Percentiles rank a stretch among this genome's conserved stretches.
These are phyloP conservation scores for Pythium rhizo-oryzae DNA, from an alignment of 352 stramenopile species.

Conservation along the genomic window DNA sequence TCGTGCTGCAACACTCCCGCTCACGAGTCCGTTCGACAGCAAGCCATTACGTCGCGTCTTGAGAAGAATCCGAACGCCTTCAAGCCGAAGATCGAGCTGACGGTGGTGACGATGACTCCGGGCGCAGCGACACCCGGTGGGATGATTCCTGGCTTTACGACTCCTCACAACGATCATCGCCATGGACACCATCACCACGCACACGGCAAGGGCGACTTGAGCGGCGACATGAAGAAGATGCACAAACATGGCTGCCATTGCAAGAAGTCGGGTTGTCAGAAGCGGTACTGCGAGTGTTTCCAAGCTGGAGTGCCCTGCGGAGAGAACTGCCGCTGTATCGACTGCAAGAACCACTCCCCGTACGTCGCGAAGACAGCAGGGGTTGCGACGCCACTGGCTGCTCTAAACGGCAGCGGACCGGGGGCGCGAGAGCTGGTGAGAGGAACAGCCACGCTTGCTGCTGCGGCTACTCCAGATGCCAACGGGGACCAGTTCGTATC, in stretches of 20 bases:
- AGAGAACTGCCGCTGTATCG: conserved; percentile 90
- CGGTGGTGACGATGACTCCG: conserved; percentile 10
- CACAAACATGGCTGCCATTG: conserved; percentile 97
- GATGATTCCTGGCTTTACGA: conserved; percentile 19
- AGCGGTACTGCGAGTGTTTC: conserved; percentile 99
- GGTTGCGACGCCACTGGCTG: conserved; percentile 23
- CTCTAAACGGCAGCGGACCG: conserved; percentile 29
- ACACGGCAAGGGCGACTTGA: conserved; percentile 7
- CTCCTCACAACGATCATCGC: conserved; percentile 21
- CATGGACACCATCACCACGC: conserved; percentile 3
- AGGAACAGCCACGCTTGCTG: not conserved
- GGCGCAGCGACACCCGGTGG: not conserved
- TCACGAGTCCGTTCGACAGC: conserved; percentile 66
- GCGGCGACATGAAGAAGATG: conserved; percentile 58
- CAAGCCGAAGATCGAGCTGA: conserved; percentile 92
- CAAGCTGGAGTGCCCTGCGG: conserved; percentile 87
- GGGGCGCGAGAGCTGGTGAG: conserved; percentile 41
- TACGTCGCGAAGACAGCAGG: conserved; percentile 34
- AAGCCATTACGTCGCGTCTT: conserved; percentile 90
- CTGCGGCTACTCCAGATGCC: conserved; percentile 2
- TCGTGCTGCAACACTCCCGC: conserved; percentile 89
- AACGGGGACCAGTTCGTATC: conserved; percentile 51
- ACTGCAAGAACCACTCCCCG: conserved; percentile 80
- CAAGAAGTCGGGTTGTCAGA: conserved; percentile 96
- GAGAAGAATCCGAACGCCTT: conserved; percentile 96